These are phyloP conservation scores for Leptographium procerum DNA, from an alignment of 2,329 filamentous ascomycete species.

Conservation along the genomic window DNA sequence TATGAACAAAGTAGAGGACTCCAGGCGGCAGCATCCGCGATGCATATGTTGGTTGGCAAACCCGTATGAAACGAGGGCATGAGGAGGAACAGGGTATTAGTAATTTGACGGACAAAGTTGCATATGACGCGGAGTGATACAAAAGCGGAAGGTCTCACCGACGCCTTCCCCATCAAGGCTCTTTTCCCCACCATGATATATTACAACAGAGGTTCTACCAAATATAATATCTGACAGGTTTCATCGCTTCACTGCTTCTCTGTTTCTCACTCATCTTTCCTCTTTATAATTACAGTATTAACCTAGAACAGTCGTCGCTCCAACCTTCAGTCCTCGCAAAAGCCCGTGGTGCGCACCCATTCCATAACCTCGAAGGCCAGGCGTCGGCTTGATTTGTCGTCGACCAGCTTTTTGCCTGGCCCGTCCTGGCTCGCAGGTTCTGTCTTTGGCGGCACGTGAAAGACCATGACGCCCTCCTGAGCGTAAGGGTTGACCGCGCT, in stretches of 20 bases:
- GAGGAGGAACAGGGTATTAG: too few relatives aligned
- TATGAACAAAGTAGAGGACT: too few relatives aligned
- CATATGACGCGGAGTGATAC: too few relatives aligned
- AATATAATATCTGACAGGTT: too few relatives aligned
- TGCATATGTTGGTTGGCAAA: too few relatives aligned
- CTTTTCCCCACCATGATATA: not conserved
- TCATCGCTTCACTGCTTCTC: too few relatives aligned
- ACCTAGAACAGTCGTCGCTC: not conserved
- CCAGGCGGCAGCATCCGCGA: too few relatives aligned
- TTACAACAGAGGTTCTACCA: not conserved
- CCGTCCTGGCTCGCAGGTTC: conserved; percentile 20
- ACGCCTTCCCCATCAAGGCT: too few relatives aligned
- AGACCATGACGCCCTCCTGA: conserved; percentile 34
- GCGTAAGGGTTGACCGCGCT: conserved; percentile 30
- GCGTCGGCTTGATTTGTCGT: conserved; percentile 60
- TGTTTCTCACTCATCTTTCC: too few relatives aligned
- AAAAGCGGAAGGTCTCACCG: too few relatives aligned
- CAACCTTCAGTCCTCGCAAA: not conserved
- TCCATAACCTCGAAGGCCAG: conserved; percentile 83
- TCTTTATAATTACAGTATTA: not conserved
- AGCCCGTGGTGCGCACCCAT: conserved; percentile 43
- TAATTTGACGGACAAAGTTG: too few relatives aligned
- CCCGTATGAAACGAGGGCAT: too few relatives aligned
- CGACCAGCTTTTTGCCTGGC: conserved; percentile 25
- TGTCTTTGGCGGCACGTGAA: conserved; percentile 29